These are phyloP conservation scores for Polygonum aviculare DNA, from an alignment of 148 eudicot genomes.

Conservation along the genomic window DNA sequence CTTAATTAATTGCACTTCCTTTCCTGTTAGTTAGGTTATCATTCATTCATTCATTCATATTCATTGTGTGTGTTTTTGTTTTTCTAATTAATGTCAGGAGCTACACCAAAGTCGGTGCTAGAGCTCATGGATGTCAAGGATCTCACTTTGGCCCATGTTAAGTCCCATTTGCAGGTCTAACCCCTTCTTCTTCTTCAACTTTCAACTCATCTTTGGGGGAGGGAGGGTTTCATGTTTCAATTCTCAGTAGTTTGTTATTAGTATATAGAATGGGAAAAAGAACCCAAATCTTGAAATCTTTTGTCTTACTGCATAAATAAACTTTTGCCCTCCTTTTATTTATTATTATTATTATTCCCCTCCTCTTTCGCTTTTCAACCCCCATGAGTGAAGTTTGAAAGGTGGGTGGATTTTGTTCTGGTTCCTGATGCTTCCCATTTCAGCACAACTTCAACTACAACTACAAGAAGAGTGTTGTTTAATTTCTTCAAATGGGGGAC, in stretches of 20 bases:
- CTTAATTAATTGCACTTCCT: background rate
- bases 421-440: background rate
- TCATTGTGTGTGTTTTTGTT: background rate
- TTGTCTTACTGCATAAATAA: slow-evolving; percentile 2
- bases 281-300: background rate
- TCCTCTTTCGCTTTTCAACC: background rate
- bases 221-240: background rate
- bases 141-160: slow-evolving; percentile 95
- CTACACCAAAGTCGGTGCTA: slow-evolving; percentile 91
- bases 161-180: slow-evolving; percentile 90
- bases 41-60: background rate
- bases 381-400: slow-evolving; percentile 1
- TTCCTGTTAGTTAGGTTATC: background rate
- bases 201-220: background rate
- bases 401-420: background rate
- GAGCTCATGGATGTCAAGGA: slow-evolving; percentile 99
- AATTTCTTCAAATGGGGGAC: background rate
- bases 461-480: background rate
- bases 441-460: background rate
- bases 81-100: slow-evolving; percentile 14
- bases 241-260: background rate
- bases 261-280: background rate
- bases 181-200: background rate
- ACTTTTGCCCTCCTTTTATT: slow-evolving; percentile 6
- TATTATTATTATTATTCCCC: background rate